Percentiles rank a stretch among this genome's conserved stretches.
phyloP scores from a whole-genome alignment of 2,329 filamentous ascomycete genomes.

The Xylariaceae sp. region DNA sequence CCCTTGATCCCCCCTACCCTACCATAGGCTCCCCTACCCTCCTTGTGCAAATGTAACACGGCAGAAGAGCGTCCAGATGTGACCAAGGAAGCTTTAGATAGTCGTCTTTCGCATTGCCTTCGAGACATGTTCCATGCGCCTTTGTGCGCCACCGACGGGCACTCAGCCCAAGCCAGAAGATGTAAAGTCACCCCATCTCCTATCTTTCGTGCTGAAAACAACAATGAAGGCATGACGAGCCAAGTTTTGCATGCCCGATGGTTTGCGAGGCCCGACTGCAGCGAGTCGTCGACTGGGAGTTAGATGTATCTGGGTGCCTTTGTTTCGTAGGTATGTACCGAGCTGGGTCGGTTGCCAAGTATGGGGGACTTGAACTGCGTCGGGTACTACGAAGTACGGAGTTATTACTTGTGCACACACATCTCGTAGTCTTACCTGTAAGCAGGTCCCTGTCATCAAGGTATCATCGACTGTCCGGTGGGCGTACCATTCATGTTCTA shows the following conservation, averaged over 20 bases:
- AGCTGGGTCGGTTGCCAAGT: not conserved
- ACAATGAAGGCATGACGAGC: not conserved
- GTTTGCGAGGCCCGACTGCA: not conserved
- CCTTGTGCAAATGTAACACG: slow-evolving; percentile 10
- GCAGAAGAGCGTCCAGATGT: slow-evolving; percentile 5
- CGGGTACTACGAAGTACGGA: too few species aligned
- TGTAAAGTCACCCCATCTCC: not conserved
- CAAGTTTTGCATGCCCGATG: not conserved
- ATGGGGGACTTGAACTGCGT: too few species aligned
- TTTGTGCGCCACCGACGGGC: slow-evolving; percentile 1
- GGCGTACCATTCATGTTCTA: not conserved
- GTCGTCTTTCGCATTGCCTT: not conserved
- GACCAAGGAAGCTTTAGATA: not conserved
- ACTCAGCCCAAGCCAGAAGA: not conserved
- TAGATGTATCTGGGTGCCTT: not conserved
- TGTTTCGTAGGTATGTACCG: too few species aligned
- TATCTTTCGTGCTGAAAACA: not conserved
- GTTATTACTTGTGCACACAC: too few species aligned
- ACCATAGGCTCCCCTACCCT: not conserved
- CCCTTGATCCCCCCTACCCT: not conserved
- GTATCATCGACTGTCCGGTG: not conserved
- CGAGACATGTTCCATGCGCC: slow-evolving; percentile 2
- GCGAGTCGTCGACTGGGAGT: not conserved
- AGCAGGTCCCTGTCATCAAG: too few species aligned
- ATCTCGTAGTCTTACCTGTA: too few species aligned